These are phyloP conservation scores for Diplodia corticola DNA, from an alignment of 2,329 filamentous ascomycete species.

Conservation along the genomic window DNA sequence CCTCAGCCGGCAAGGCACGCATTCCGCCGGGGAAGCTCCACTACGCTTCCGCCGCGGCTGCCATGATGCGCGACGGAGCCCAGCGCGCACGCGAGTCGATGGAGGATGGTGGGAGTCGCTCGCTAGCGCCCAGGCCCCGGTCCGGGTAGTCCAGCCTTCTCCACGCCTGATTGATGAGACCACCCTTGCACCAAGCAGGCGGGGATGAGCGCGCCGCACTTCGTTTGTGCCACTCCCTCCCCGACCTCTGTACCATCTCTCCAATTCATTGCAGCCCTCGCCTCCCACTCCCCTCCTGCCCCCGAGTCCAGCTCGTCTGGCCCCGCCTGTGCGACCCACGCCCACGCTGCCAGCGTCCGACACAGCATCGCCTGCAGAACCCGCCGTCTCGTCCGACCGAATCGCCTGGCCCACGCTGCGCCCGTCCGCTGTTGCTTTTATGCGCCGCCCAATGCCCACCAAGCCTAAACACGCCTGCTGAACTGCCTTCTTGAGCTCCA, in stretches of 20 bases:
- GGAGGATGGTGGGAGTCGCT: neutral
- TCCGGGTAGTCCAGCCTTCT: conserved; percentile 12
- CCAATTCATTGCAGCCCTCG: conserved; percentile 4
- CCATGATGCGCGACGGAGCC: neutral
- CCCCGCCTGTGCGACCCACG: conserved; percentile 1
- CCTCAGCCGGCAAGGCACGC: neutral
- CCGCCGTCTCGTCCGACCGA: neutral
- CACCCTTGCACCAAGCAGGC: conserved; percentile 13
- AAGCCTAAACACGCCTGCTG: neutral
- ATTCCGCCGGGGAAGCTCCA: neutral
- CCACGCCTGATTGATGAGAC: conserved; percentile 8
- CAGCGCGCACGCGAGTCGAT: neutral
- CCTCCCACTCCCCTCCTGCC: neutral
- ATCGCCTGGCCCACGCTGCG: neutral
- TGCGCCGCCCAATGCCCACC: conserved; percentile 13
- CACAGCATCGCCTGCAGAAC: conserved; percentile 6
- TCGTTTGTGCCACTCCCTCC: conserved; percentile 5
- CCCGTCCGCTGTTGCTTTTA: conserved; percentile 14
- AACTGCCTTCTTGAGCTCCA: neutral
- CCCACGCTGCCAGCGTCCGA: neutral
- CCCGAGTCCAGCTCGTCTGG: neutral
- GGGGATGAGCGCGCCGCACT: conserved; percentile 3
- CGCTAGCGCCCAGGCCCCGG: conserved; percentile 11
- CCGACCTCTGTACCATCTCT: conserved; percentile 6
- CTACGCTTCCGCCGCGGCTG: conserved; percentile 9